These are phyloP conservation scores for Lavandula angustifolia DNA, from an alignment of 257 asterid genomes.

Conservation along the genomic window DNA sequence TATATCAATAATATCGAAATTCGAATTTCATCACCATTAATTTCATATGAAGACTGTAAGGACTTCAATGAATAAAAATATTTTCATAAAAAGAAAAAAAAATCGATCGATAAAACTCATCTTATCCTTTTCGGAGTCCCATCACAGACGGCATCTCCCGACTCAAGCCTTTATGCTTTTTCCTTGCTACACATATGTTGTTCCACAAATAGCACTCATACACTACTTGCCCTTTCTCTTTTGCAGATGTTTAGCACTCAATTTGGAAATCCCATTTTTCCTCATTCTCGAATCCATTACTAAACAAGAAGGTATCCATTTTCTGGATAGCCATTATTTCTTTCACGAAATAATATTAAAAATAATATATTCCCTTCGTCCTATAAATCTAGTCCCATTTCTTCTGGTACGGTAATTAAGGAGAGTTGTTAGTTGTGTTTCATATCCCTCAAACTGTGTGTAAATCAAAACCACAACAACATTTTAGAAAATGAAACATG, in stretches of 20 bases:
- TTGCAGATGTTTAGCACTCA: slow-evolving; percentile 41
- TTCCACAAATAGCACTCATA: slow-evolving; percentile 49
- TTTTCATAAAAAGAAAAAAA: background rate
- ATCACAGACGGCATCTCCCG: slow-evolving; percentile 47
- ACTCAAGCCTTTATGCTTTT: slow-evolving; percentile 47
- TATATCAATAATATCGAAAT: too few species aligned
- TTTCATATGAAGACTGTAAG: too few species aligned
- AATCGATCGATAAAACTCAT: slow-evolving; percentile 21
- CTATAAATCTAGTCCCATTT: too few species aligned
- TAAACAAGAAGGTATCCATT: slow-evolving; percentile 34
- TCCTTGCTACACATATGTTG: slow-evolving; percentile 46
- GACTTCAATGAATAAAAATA: too few species aligned
- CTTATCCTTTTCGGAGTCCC: slow-evolving; percentile 42
- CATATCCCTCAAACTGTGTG: too few species aligned
- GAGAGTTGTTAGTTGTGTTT: too few species aligned
- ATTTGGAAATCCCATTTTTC: slow-evolving; percentile 35
- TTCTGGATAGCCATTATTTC: slow-evolving; percentile 19
- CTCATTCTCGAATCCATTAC: slow-evolving; percentile 39
- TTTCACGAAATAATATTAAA: background rate
- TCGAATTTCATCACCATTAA: too few species aligned
- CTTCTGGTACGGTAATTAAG: too few species aligned
- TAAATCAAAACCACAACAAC: too few species aligned
- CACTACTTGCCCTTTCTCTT: slow-evolving; percentile 30
- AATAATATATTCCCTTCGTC: too few species aligned
- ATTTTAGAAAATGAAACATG: too few species aligned